Evolutionary conservation across 2,329 filamentous ascomycete genomes (phyloP), one percentile per base, ranked within the genome.

Genomic region (Phoma sp.): DNA sequence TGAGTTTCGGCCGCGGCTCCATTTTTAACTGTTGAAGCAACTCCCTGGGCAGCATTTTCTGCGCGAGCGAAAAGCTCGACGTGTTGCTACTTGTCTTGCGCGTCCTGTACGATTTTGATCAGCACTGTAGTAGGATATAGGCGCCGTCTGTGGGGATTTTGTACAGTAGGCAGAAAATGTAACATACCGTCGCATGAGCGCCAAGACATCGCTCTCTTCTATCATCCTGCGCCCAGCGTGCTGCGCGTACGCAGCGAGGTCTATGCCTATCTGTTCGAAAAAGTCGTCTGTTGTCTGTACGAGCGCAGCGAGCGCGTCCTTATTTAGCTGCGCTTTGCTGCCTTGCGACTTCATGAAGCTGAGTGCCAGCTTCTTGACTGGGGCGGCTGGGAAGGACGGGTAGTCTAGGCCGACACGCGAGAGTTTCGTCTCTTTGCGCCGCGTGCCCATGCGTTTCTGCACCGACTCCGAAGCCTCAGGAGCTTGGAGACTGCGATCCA

Each of bases 211-310:
- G 63, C 84, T 89, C 72, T 95, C 90, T 65, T 96, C 90, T 62
- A 97, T 91, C 2, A 87, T 91, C 74, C 89, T 95, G 29, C 92
- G 85, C 29, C 89, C 88, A 4, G 89, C 91, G 73, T 97, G 92
- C 57, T 86, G 82, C 14, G 92, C 89, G 72, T 93, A 96, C 2
- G 87, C 88, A 10, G 85, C 84, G 49, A 96, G 77, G 69, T 96
- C 91, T 56, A 92, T 89, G 42, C 89, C 86, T 2, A 90, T 79
- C 73, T 96, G 92, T 75, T 96, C 91, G 71, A 96, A 96, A 74
- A 92, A 96, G 89, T 91, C 95, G 58, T 96, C 90, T 2, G 90
- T 90, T 0, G 91, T 90, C 70, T 91, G 88, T 66, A 88, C 86
- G 48, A 96, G 85, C 4, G 88, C 88, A 27, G 84, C 82, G 33